phyloP scores from a whole-genome alignment of 371 early-diverging fungal species.

The Massospora cicadina region DNA sequence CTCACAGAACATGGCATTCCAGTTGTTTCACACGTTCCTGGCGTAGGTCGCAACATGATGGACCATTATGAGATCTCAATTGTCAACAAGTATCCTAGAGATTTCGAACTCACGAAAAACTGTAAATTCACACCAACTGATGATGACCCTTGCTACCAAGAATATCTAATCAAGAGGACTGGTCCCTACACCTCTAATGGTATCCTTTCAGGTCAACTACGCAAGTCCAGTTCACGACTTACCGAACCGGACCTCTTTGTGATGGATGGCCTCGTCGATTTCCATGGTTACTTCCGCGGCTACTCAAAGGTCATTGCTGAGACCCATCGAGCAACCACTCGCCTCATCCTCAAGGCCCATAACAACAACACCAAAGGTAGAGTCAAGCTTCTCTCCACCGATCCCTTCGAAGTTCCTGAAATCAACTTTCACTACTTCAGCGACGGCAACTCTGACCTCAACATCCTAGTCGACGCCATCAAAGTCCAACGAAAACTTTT shows the following conservation, averaged over 20 bases:
- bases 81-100: no score
- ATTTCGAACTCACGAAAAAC: not conserved
- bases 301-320: not conserved
- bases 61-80: no score
- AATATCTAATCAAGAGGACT: not conserved
- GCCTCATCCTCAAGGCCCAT: conserved; percentile 8
- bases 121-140: not conserved
- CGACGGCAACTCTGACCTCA: no score
- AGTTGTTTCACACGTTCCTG: not conserved
- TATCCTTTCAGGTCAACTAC: not conserved
- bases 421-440: no score
- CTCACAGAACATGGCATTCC: no score
- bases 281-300: conserved; percentile 11
- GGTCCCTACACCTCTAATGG: conserved; percentile 2
- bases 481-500: no score
- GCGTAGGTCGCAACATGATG: not conserved
- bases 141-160: conserved; percentile 5
- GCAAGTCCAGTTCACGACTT: not conserved
- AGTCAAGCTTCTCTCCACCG: not conserved
- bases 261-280: not conserved
- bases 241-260: conserved; percentile 5
- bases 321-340: not conserved
- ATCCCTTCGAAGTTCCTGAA: conserved; percentile 8
- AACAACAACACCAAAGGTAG: not conserved
- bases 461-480: no score